Percentiles rank a stretch among this genome's conserved stretches.
Conservation (phyloP, 2,329 filamentous ascomycete species). For the Amphichorda felina region DNA sequence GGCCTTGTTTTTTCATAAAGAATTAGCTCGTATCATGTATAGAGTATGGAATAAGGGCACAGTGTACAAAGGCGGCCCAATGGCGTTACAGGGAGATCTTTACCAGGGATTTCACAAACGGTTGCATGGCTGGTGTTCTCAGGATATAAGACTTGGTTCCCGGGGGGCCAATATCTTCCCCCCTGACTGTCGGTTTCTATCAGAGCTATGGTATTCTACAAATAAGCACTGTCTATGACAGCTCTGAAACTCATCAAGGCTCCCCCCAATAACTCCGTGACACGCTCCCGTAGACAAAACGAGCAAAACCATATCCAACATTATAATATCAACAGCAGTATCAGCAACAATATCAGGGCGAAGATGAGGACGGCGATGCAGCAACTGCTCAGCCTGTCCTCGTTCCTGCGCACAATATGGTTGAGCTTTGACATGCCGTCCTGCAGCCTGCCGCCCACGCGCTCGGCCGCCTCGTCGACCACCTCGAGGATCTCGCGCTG, state of each 20-base stretch:
- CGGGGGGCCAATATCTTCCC: not conserved
- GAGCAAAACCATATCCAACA: not conserved
- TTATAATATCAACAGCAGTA: conserved; percentile 58
- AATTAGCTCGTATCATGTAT: conserved; percentile 1
- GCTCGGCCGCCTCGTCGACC: conserved; percentile 73
- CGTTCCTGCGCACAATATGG: conserved; percentile 76
- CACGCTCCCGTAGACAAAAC: not conserved
- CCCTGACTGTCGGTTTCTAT: not conserved
- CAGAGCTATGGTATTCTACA: conserved; percentile 2
- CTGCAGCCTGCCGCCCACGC: conserved; percentile 76
- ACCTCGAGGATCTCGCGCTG: conserved; percentile 81
- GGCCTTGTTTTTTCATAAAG: conserved; percentile 29
- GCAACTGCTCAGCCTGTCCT: conserved; percentile 79
- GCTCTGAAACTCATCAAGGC: not conserved
- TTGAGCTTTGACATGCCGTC: conserved; percentile 79
- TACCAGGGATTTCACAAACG: not conserved
- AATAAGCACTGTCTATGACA: not conserved
- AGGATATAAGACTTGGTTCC: not conserved
- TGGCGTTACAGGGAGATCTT: not conserved
- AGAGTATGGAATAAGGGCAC: not conserved
- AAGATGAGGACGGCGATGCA: conserved; percentile 85
- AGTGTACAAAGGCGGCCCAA: not conserved
- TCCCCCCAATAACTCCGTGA: not conserved
- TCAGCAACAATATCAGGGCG: conserved; percentile 74
- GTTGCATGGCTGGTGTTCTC: not conserved